Evolutionary conservation across 2,329 filamentous ascomycete species (phyloP).

Genomic region (Plenodomus tracheiphilus): DNA sequence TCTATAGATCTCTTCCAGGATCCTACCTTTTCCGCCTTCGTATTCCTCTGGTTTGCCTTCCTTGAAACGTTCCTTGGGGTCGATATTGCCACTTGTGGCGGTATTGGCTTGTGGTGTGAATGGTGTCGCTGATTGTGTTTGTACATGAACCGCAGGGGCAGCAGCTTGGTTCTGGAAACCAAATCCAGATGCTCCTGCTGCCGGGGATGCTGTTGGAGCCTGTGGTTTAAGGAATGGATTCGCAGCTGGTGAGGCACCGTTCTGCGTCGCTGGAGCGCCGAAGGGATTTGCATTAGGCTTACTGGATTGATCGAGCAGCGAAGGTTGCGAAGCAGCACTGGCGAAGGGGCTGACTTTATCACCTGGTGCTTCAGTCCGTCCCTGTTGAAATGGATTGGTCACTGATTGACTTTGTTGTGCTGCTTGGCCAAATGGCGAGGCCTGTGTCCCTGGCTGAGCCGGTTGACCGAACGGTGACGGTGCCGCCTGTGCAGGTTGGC

Average conservation of each 20-base stretch:
- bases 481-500: conserved; percentile 24
- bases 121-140: conserved; percentile 47
- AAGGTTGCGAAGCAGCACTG: conserved; percentile 12
- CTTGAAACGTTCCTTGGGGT: conserved; percentile 56
- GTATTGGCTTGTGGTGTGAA: conserved; percentile 61
- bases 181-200: conserved; percentile 20
- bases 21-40: conserved; percentile 57
- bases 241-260: conserved; percentile 8
- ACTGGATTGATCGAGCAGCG: conserved; percentile 41
- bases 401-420: conserved; percentile 15
- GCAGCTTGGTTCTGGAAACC: conserved; percentile 8
- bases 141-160: conserved; percentile 14
- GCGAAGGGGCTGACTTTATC: conserved; percentile 23
- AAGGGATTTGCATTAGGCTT: conserved; percentile 29
- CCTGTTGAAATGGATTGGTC: conserved; percentile 14
- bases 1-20: conserved; percentile 64
- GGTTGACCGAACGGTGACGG: conserved; percentile 5
- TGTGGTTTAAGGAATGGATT: conserved; percentile 31
- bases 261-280: conserved; percentile 12
- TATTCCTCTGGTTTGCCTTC: conserved; percentile 63
- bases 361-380: conserved; percentile 10
- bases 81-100: conserved; percentile 17
- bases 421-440: conserved; percentile 25
- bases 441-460: conserved; percentile 13
- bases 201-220: conserved; percentile 7